Percentiles rank a stretch among this genome's conserved stretches.
Conservation (phyloP, 805 yeast genomes). For the Isabelozyma gotoi region DNA sequence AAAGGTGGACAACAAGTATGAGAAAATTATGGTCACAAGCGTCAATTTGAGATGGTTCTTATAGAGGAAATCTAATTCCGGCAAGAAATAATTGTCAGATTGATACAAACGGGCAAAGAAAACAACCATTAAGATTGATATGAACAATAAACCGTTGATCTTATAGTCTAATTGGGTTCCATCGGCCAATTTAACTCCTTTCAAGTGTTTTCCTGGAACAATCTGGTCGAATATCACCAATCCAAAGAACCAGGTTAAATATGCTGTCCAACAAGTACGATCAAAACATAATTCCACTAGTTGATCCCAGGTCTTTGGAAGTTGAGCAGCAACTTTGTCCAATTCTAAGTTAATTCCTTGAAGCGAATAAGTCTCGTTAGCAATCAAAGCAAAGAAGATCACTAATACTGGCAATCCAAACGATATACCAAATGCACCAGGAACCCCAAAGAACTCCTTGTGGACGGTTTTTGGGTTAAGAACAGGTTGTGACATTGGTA, state of each 20-base stretch:
- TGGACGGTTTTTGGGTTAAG: constrained; percentile 73
- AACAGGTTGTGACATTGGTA: constrained; percentile 8
- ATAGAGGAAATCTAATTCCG: constrained; percentile 79
- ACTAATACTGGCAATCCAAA: constrained; percentile 66
- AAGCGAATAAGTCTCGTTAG: constrained; percentile 59
- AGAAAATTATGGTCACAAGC: constrained; percentile 59
- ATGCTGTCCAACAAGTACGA: constrained; percentile 57
- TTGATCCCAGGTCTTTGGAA: constrained; percentile 24
- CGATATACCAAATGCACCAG: constrained; percentile 71
- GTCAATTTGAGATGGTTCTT: constrained; percentile 66
- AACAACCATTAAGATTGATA: constrained; percentile 33
- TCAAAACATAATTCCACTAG: constrained; percentile 39
- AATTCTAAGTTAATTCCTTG: constrained; percentile 48
- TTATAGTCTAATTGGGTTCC: constrained; percentile 70
- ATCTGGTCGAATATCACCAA: constrained; percentile 63
- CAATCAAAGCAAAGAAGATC: constrained; percentile 55
- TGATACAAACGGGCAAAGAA: constrained; percentile 53
- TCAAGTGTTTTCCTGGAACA: constrained; percentile 54
- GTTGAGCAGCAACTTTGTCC: constrained; percentile 31
- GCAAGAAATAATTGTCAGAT: constrained; percentile 54
- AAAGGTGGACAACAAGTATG: constrained; percentile 59
- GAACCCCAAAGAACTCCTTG: constrained; percentile 74
- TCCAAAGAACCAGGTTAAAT: constrained; percentile 68
- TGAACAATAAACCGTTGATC: constrained; percentile 74
- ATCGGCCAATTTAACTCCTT: constrained; percentile 76